phyloP scores from a whole-genome alignment of 202 grass and related monocot species.

The Cymbopogon flexuosus region DNA sequence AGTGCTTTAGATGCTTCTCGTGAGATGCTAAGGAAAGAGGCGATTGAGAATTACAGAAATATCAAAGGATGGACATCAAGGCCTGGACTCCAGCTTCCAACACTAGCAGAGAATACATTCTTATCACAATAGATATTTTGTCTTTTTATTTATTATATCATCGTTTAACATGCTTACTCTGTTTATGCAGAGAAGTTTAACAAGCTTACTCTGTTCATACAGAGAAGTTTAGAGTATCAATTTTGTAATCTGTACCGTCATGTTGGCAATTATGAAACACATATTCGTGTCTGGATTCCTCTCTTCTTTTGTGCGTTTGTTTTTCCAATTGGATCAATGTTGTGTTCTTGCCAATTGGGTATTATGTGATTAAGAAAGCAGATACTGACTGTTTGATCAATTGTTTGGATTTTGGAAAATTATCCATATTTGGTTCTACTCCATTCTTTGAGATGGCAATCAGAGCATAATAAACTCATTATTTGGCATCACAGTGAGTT shows the following conservation, averaged over 20 bases:
- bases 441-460: not conserved
- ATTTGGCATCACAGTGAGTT: not conserved
- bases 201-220: slow-evolving; percentile 16
- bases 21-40: slow-evolving; percentile 70
- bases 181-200: not conserved
- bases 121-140: slow-evolving; percentile 31
- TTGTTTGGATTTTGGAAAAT: not conserved
- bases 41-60: slow-evolving; percentile 77
- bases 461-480: not conserved
- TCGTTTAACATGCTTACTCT: slow-evolving; percentile 1
- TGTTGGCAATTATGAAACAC: slow-evolving; percentile 14
- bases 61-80: slow-evolving; percentile 75
- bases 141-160: slow-evolving; percentile 3
- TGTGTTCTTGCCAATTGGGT: not conserved
- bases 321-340: not conserved
- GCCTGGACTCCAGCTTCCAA: slow-evolving; percentile 69
- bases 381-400: not conserved
- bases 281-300: not conserved
- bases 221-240: slow-evolving; percentile 20
- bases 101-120: slow-evolving; percentile 37
- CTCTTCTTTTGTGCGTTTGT: not conserved
- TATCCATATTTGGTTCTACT: not conserved
- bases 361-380: slow-evolving; percentile 1
- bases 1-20: slow-evolving; percentile 52
- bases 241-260: slow-evolving; percentile 8